These are phyloP conservation scores for Oryza longistaminata DNA, from an alignment of 176 grass and related monocot genomes.

Conservation along the genomic window DNA sequence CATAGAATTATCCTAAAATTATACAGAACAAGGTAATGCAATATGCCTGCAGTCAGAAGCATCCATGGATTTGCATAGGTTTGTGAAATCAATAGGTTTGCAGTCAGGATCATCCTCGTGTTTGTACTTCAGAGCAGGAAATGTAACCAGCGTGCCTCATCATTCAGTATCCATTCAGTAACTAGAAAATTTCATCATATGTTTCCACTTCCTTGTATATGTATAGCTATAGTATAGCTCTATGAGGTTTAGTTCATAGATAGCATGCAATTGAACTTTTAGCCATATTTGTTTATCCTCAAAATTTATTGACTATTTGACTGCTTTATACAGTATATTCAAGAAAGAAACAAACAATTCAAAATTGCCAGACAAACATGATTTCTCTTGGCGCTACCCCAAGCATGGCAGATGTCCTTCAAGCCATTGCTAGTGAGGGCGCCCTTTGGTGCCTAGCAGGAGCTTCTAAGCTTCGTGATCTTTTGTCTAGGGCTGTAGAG, in stretches of 20 bases:
- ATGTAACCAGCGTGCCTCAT: background rate
- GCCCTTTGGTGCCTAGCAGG: no score
- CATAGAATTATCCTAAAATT: background rate
- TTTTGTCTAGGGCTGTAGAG: no score
- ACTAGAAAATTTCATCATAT: background rate
- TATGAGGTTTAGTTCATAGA: background rate
- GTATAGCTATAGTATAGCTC: background rate
- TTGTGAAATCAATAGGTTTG: background rate
- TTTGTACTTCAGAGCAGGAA: background rate
- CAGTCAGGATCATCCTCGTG: background rate
- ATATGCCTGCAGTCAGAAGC: conserved; percentile 8
- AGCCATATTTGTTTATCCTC: background rate
- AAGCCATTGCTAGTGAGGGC: no score
- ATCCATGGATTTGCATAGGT: background rate
- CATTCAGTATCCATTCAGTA: background rate
- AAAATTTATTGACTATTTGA: background rate
- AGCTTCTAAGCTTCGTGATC: no score
- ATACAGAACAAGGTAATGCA: background rate
- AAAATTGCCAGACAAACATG: background rate
- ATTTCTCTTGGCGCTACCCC: background rate
- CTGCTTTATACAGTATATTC: background rate
- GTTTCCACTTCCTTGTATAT: conserved; percentile 20
- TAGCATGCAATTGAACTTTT: background rate
- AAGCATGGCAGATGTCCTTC: no score
- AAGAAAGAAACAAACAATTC: background rate